Evolutionary conservation across 2,329 filamentous ascomycete species (phyloP), one percentile per base, ranked within the genome.

Genomic region (Talaromyces sp.): DNA sequence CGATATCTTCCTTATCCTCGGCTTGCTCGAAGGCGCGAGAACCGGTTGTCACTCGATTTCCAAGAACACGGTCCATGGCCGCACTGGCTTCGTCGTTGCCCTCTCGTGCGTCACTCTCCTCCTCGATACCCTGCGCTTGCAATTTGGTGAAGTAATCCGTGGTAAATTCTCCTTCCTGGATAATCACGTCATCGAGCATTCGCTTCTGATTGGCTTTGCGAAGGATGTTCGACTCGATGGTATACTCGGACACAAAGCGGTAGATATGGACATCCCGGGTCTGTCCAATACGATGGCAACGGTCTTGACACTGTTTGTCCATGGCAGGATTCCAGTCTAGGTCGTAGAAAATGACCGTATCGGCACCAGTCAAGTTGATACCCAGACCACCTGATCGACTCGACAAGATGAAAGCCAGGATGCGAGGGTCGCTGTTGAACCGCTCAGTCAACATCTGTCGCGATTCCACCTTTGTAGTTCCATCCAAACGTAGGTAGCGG

Each of bases 311-410:
- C 73, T 99, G 94, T 73, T 96, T 96, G 77, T 99, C 94, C 94
- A 99, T 99, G 47, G 95, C 94, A 0, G 94, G 94, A 66, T 99
- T 99, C 95, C 95, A 99, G 70, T 99, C 94, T 54, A 97, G 86
- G 67, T 99, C 94, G 74, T 97, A 99, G 73, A 99, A 99, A 61
- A 99, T 97, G 65, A 99, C 94, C 0, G 92, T 96, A 71, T 97
- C 94, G 4, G 94, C 94, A 44, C 94, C 94, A 0, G 93, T 97
- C 39, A 99, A 80, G 65, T 99, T 99, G 77, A 99, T 96, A 52
- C 94, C 94, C 1, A 99, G 80, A 50, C 94, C 94, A 61, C 94
- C 94, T 0, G 94, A 97, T 52, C 94, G 86, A 45, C 91, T 96
- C 0, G 93, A 97, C 4, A 99, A 77, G 64, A 99, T 99, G 76